Evolutionary conservation across 305 asterid species (phyloP).

Genomic region (Fraxinus velutina): DNA sequence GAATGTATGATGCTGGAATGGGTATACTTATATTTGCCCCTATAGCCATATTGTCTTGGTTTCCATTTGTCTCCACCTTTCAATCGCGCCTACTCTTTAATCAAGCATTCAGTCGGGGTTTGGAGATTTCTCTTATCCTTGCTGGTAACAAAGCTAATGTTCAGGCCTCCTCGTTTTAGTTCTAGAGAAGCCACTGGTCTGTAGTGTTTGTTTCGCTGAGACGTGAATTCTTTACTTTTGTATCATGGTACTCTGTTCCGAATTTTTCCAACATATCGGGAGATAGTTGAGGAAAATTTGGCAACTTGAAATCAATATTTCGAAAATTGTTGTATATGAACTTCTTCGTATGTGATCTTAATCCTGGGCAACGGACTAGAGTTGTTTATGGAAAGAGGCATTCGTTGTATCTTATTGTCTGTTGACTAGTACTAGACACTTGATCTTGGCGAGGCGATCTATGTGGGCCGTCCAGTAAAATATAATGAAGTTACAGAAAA

Average conservation of each 20-base stretch:
- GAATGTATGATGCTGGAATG: conserved; percentile 99
- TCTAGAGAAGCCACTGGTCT: background rate
- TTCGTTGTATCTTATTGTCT: background rate
- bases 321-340: background rate
- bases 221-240: background rate
- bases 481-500: background rate
- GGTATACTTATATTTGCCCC: conserved; percentile 87
- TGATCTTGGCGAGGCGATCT: background rate
- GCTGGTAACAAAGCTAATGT: conserved; percentile 99
- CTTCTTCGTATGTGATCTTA: background rate
- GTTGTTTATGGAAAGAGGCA: background rate
- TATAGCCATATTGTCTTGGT: conserved; percentile 86
- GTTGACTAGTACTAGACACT: background rate
- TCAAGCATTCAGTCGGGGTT: conserved; percentile 99
- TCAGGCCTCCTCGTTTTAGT: conserved; percentile 53
- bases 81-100: conserved; percentile 96
- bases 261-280: background rate
- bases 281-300: background rate
- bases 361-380: background rate
- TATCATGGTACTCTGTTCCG: background rate
- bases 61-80: conserved; percentile 95
- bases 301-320: background rate
- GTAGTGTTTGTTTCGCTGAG: background rate
- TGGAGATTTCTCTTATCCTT: conserved; percentile 95
- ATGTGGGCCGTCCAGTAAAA: background rate